Evolutionary conservation across 768 basidiomycete species (phyloP).

Genomic region (Chalciporus sphaerocephalus): DNA sequence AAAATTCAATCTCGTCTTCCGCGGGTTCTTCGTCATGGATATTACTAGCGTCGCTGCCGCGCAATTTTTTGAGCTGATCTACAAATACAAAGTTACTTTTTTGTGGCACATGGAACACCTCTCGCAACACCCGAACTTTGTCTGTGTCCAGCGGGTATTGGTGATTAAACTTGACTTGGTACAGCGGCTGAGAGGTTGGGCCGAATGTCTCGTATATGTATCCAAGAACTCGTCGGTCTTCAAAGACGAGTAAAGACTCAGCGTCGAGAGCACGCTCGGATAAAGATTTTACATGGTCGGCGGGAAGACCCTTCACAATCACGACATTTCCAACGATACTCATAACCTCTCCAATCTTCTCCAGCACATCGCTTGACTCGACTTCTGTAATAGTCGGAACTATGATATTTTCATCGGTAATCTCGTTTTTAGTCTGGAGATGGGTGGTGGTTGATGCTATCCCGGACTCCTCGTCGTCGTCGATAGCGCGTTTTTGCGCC

Average conservation of each 20-base stretch:
- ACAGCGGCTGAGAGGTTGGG: conserved; percentile 84
- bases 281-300: conserved; percentile 39
- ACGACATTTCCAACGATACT: conserved; percentile 68
- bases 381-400: conserved; percentile 65
- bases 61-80: conserved; percentile 59
- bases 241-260: conserved; percentile 87
- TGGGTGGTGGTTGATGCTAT: conserved; percentile 39
- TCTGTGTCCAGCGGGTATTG: conserved; percentile 56
- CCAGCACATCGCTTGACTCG: conserved; percentile 58
- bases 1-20: conserved; percentile 89
- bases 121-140: conserved; percentile 50
- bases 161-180: conserved; percentile 78
- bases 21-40: conserved; percentile 91
- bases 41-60: conserved; percentile 93
- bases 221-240: conserved; percentile 85
- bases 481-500: conserved; percentile 8
- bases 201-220: conserved; percentile 95
- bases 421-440: conserved; percentile 68
- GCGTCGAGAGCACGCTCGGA: conserved; percentile 73
- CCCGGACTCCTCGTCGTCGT: conserved; percentile 54
- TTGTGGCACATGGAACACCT: conserved; percentile 78
- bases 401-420: conserved; percentile 51
- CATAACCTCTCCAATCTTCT: conserved; percentile 75
- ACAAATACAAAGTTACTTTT: conserved; percentile 85
- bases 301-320: conserved; percentile 62